phyloP scores from a whole-genome alignment of 1,139 yeast species.

The Suhomyces chickasaworum region DNA sequence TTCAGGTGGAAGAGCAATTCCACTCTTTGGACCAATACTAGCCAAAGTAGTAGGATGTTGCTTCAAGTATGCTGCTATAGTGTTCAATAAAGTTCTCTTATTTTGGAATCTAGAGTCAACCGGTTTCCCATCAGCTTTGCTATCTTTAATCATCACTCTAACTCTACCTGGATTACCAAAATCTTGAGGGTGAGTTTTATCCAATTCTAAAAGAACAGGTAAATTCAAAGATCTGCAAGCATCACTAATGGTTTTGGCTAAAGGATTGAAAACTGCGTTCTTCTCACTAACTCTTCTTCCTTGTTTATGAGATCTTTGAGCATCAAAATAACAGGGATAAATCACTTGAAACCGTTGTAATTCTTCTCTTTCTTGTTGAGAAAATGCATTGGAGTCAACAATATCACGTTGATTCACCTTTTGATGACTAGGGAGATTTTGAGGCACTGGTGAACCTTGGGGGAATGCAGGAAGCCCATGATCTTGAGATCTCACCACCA shows the following conservation, averaged over 20 bases:
- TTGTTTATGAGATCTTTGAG: slow-evolving; percentile 67
- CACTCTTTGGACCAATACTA: slow-evolving; percentile 53
- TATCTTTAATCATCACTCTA: slow-evolving; percentile 60
- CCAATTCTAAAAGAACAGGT: slow-evolving; percentile 68
- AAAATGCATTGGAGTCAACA: slow-evolving; percentile 40
- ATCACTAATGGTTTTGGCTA: slow-evolving; percentile 80
- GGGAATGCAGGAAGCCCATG: slow-evolving; percentile 15
- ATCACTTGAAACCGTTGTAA: slow-evolving; percentile 69
- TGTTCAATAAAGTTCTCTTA: slow-evolving; percentile 67
- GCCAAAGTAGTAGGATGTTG: slow-evolving; percentile 70
- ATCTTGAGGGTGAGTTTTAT: slow-evolving; percentile 93
- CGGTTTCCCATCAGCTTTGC: slow-evolving; percentile 43
- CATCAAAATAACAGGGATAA: slow-evolving; percentile 93
- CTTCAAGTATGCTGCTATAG: slow-evolving; percentile 63
- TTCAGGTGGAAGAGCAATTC: slow-evolving; percentile 65
- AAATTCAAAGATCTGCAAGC: slow-evolving; percentile 52
- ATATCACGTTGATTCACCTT: slow-evolving; percentile 25
- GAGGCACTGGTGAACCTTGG: slow-evolving; percentile 26
- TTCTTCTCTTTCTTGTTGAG: slow-evolving; percentile 58
- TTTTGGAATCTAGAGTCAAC: slow-evolving; percentile 45
- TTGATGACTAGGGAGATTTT: slow-evolving; percentile 7
- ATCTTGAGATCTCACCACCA: slow-evolving; percentile 67
- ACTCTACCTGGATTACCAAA: slow-evolving; percentile 97
- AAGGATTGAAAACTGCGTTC: slow-evolving; percentile 79
- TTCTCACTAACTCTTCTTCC: slow-evolving; percentile 78